phyloP scores from a whole-genome alignment of 805 yeast species.

The Scheffersomyces coipomensis region DNA sequence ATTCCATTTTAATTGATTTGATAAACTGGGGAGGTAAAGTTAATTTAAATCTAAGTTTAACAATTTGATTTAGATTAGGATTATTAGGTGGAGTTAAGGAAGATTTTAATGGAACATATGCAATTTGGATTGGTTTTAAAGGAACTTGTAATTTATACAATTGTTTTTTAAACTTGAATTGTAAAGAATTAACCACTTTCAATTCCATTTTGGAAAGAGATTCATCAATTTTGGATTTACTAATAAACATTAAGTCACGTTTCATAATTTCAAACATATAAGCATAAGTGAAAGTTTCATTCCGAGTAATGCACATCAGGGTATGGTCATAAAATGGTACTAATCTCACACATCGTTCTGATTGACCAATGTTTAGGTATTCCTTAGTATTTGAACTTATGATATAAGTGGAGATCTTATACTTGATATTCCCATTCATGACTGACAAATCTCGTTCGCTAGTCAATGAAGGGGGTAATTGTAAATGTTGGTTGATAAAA shows the following conservation, averaged over 20 bases:
- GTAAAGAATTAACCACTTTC: background rate
- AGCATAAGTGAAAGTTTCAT: background rate
- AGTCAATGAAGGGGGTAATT: slow-evolving; percentile 8
- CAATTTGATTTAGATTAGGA: slow-evolving; percentile 1
- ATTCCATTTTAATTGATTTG: slow-evolving; percentile 3
- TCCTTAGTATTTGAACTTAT: slow-evolving; percentile 1
- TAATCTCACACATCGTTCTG: background rate
- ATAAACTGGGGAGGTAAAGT: slow-evolving; percentile 1
- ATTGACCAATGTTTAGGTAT: slow-evolving; percentile 1
- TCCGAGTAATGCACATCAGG: too few relatives aligned
- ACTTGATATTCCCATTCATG: slow-evolving; percentile 1
- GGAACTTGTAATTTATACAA: background rate
- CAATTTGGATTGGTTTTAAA: slow-evolving; percentile 1
- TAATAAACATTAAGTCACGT: background rate
- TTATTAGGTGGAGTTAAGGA: slow-evolving; percentile 1
- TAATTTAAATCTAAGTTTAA: background rate
- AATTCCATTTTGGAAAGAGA: background rate
- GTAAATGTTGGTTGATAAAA: slow-evolving; percentile 3
- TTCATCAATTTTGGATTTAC: slow-evolving; percentile 1
- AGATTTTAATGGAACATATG: too few relatives aligned
- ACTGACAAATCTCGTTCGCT: background rate
- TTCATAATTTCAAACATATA: background rate
- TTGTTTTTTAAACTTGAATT: background rate
- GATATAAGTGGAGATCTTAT: slow-evolving; percentile 4
- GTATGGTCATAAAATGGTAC: slow-evolving; percentile 2